These are phyloP conservation scores for Zygotorulaspora mrakii DNA, from an alignment of 1,139 yeast species.

Conservation along the genomic window DNA sequence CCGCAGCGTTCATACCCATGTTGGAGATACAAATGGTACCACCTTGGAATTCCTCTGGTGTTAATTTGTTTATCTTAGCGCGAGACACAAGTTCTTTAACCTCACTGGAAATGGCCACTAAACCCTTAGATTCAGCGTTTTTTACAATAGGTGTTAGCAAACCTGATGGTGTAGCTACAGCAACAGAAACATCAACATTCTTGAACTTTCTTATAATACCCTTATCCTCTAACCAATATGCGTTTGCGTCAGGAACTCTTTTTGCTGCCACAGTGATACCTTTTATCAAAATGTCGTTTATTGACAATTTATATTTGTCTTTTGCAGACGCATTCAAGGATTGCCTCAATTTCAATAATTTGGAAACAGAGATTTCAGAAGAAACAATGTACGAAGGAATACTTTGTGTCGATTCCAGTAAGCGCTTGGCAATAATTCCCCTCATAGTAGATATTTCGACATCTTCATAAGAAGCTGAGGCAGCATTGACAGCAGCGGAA, in stretches of 20 bases:
- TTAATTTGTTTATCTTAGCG: constrained; percentile 88
- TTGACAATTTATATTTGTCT: constrained; percentile 86
- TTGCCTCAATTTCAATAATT: constrained; percentile 86
- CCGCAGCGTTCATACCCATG: constrained; percentile 98
- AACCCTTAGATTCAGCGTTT: constrained; percentile 83
- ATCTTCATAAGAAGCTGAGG: constrained; percentile 65
- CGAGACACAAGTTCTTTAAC: constrained; percentile 93
- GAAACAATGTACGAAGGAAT: constrained; percentile 93
- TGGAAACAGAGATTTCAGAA: constrained; percentile 79
- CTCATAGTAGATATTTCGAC: constrained; percentile 89
- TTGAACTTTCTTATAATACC: constrained; percentile 89
- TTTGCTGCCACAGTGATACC: constrained; percentile 87
- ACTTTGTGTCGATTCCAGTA: constrained; percentile 76
- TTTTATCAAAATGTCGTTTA: constrained; percentile 90
- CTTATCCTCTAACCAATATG: constrained; percentile 87
- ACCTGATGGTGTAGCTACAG: constrained; percentile 98
- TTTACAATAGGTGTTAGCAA: constrained; percentile 92
- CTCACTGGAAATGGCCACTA: constrained; percentile 72
- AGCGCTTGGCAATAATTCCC: constrained; percentile 86
- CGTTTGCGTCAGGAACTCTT: constrained; percentile 90
- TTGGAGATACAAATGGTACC: constrained; percentile 98
- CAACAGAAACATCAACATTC: constrained; percentile 94
- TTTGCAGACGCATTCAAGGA: constrained; percentile 82
- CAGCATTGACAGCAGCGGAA: constrained; percentile 44
- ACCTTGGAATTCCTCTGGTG: constrained; percentile 97